Evolutionary conservation across 805 yeast species (phyloP).

Genomic region (Myxozyma neotropica): DNA sequence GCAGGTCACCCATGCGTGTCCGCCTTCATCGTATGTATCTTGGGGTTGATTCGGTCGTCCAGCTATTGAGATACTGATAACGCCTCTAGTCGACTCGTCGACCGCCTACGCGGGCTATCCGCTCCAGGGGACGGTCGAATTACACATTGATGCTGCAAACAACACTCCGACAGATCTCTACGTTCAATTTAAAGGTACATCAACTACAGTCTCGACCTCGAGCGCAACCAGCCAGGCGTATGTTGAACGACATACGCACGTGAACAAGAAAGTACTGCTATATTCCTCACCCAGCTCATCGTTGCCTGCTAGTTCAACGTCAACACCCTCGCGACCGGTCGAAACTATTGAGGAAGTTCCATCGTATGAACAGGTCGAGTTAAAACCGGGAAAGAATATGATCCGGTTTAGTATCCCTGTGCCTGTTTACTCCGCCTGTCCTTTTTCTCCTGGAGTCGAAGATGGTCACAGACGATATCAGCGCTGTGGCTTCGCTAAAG

Average conservation of each 20-base stretch:
- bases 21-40: conserved; percentile 2
- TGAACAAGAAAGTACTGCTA: neutral
- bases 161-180: conserved; percentile 8
- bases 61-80: neutral
- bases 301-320: neutral
- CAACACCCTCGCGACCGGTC: neutral
- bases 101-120: conserved; percentile 15
- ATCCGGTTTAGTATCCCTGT: conserved; percentile 8
- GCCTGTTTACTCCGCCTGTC: conserved; percentile 18
- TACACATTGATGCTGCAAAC: conserved; percentile 10
- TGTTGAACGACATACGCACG: conserved; percentile 10
- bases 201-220: conserved; percentile 9
- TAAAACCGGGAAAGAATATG: neutral
- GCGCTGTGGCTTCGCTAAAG: conserved; percentile 4
- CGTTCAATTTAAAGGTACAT: conserved; percentile 20
- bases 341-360: neutral
- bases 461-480: neutral
- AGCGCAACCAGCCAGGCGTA: neutral
- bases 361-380: conserved; percentile 1
- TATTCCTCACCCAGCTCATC: neutral
- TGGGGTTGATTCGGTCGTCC: neutral
- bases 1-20: neutral
- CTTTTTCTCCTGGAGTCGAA: neutral
- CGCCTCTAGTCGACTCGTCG: conserved; percentile 8
- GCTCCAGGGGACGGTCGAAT: conserved; percentile 4